Percentiles rank a stretch among this genome's conserved stretches.
These are phyloP conservation scores for Angomonas ambiguus DNA, from an alignment of 208 protist species.

Conservation along the genomic window DNA sequence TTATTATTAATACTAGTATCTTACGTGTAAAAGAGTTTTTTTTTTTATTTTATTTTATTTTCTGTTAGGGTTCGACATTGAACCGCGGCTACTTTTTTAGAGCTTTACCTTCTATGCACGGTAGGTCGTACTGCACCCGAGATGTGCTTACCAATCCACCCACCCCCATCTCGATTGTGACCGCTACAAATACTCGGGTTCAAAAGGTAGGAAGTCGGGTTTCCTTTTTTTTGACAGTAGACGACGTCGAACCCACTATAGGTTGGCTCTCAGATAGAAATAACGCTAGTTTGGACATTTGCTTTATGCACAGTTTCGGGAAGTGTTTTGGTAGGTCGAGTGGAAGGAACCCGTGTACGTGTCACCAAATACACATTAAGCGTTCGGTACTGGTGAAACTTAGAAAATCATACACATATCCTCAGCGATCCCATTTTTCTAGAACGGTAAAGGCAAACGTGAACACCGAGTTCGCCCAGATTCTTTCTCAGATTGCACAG, in stretches of 20 bases:
- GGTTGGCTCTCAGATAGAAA: conserved; percentile 52
- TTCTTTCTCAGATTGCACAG: conserved; percentile 37
- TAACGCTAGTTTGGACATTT: conserved; percentile 46
- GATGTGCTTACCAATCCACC: conserved; percentile 48
- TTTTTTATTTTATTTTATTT: neutral
- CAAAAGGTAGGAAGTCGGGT: conserved; percentile 2
- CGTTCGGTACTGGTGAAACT: conserved; percentile 30
- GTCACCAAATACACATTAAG: conserved; percentile 54
- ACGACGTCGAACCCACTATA: conserved; percentile 46
- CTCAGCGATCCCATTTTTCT: conserved; percentile 46
- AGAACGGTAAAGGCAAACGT: conserved; percentile 60
- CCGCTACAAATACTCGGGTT: conserved; percentile 10
- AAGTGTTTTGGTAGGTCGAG: conserved; percentile 48
- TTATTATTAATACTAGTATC: neutral
- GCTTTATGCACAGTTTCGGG: conserved; percentile 67
- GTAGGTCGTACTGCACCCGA: conserved; percentile 36
- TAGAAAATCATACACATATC: conserved; percentile 32
- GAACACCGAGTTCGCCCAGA: conserved; percentile 34
- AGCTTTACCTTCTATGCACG: conserved; percentile 3
- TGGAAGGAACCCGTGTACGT: conserved; percentile 40
- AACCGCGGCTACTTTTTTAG: too few species aligned
- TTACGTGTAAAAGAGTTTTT: too few species aligned
- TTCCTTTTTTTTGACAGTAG: conserved; percentile 26
- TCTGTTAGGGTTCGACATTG: too few species aligned
- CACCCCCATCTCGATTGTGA: conserved; percentile 34